Evolutionary conservation across 2,329 filamentous ascomycete genomes (phyloP), one percentile per base, ranked within the genome.

Genomic region (Cladosporium sp.): DNA sequence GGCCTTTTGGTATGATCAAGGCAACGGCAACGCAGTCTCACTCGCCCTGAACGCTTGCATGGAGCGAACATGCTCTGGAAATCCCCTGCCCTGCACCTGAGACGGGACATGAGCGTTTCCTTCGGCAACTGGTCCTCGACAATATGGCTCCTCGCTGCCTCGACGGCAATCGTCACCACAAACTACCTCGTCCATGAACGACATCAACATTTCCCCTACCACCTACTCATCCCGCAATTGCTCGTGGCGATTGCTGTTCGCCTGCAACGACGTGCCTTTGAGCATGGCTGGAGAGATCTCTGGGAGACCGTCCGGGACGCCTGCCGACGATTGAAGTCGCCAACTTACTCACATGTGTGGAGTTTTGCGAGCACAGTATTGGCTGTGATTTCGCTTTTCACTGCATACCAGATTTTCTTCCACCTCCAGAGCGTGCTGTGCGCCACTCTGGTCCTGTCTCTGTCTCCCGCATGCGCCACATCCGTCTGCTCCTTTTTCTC

Each of bases 181-280:
- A 46, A 47, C 29, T 35, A 53, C 33, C 51, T 55, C 33, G 41
- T 55, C 19, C 40, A 39, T 12, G 43, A 51, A 47, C 48, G 45
- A 43, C 53, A 53, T 20, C 53, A 55, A 43, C 50, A 53, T 38
- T 48, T 48, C n/a, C 53, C 53, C 25, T 46, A 46, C 25, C 49
- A 49, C 16, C 16, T 55, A 7, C 27, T 53, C 7, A 46, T 53
- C 13, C 38, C 51, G n/a, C 53, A 55, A 9, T 19, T 43, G n/a
- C 29, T 27, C 18, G 35, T 49, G 18, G 48, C 48, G 11, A 39
- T 48, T 12, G 18, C 19, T n/a, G 43, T 46, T 7, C 30, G 19
- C n/a, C n/a, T 39, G 6, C 30, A 43, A 38, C 11, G 18, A 38
- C 38, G 33, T 13, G 16, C 27, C 4, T 40, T 13, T 18, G 45